Percentiles rank a stretch among this genome's conserved stretches.
phyloP scores from a whole-genome alignment of 1,139 yeast species.

The Diutina pseudorugosa region DNA sequence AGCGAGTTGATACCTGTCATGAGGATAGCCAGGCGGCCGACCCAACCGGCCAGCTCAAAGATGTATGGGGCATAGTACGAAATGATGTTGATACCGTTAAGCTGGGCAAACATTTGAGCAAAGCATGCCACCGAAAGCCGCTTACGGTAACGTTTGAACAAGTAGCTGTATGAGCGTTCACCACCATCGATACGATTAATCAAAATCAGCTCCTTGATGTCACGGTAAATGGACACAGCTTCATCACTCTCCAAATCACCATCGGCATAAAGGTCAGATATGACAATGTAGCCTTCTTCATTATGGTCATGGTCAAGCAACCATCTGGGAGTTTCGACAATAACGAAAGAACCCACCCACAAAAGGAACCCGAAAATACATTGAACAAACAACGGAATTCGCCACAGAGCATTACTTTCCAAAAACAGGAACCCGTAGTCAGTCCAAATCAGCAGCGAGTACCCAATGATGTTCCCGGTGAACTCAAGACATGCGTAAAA shows the following conservation, averaged over 20 bases:
- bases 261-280: constrained; percentile 33
- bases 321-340: constrained; percentile 89
- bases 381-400: constrained; percentile 69
- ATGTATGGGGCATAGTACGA: constrained; percentile 90
- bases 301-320: constrained; percentile 78
- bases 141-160: constrained; percentile 50
- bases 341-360: constrained; percentile 59
- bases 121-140: constrained; percentile 85
- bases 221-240: constrained; percentile 17
- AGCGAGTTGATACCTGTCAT: constrained; percentile 89
- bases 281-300: constrained; percentile 59
- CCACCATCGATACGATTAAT: constrained; percentile 67
- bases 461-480: constrained; percentile 84
- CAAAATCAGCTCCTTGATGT: constrained; percentile 35
- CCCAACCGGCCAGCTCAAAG: constrained; percentile 93
- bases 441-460: constrained; percentile 81
- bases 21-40: constrained; percentile 73
- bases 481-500: constrained; percentile 84
- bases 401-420: constrained; percentile 48
- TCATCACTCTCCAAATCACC: constrained; percentile 23
- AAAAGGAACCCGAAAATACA: constrained; percentile 61
- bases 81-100: constrained; percentile 86
- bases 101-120: constrained; percentile 83
- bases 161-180: constrained; percentile 51
- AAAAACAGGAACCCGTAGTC: constrained; percentile 70